These are phyloP conservation scores for Rubroboletus pulcherrimus DNA, from an alignment of 768 basidiomycete genomes.

Conservation along the genomic window DNA sequence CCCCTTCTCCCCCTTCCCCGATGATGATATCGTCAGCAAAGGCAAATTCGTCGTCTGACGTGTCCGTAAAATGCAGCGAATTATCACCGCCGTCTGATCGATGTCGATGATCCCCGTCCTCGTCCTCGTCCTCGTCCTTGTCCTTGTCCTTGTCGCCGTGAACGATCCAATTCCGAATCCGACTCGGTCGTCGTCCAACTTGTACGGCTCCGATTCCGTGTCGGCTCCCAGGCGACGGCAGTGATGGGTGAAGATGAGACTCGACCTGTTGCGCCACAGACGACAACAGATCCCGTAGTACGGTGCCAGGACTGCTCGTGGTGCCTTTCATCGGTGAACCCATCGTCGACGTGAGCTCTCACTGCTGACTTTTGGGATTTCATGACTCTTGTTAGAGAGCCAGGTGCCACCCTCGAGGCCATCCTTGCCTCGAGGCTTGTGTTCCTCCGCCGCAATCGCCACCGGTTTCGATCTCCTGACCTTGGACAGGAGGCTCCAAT, in stretches of 20 bases:
- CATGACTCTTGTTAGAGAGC: no score
- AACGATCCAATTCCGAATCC: slow-evolving; percentile 16
- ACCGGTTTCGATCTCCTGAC: neutral
- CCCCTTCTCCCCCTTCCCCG: neutral
- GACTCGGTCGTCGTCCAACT: slow-evolving; percentile 9
- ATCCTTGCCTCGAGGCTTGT: no score
- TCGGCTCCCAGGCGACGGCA: neutral
- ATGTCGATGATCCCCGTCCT: neutral
- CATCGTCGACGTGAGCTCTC: neutral
- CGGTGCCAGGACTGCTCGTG: neutral
- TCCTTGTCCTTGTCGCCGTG: neutral
- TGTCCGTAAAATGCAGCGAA: slow-evolving; percentile 15
- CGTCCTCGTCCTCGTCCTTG: neutral
- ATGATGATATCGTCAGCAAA: neutral
- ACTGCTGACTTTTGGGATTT: no score
- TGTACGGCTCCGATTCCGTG: neutral
- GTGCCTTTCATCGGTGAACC: neutral
- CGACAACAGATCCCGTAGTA: slow-evolving; percentile 20
- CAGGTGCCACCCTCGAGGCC: no score
- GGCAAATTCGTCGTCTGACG: slow-evolving; percentile 13
- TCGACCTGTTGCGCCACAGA: slow-evolving; percentile 25
- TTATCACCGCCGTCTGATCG: slow-evolving; percentile 7
- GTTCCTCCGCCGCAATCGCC: no score
- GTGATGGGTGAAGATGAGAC: slow-evolving; percentile 14
- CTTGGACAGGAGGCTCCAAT: neutral